Evolutionary conservation across 177 flowering plant genomes (phyloP), one percentile per base, ranked within the genome.

Genomic region (Vitis hybrid): DNA sequence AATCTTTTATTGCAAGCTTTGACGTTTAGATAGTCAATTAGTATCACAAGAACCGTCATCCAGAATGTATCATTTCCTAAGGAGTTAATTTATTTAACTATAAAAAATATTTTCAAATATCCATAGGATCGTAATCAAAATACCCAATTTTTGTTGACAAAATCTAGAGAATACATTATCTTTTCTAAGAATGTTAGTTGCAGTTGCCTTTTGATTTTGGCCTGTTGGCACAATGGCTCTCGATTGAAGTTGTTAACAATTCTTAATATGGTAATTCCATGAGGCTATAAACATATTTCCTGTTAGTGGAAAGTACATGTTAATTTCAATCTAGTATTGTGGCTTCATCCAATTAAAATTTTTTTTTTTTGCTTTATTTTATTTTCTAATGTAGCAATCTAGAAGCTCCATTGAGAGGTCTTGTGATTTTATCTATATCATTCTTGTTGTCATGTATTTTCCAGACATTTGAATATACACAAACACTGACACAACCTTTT

Each of bases 281-380:
- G 4, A 27, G 15, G 4, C 27, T 54, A 27, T 30, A 52, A 51
- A 2, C 40, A 52, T 8, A 48, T 52, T n/a, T 66, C 13, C 15
- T 14, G 4, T 9, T 21, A 16, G 21, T 64, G 35, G 7, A 8
- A 35, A 24, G 60, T 40, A n/a, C 6, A 55, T 66, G 61, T 7
- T 64, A 13, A 11, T 51, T 64, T 50, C 35, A 64, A 64, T 18
- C 5, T 64, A 18, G 35, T 52, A 49, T 66, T 24, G 58, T 35
- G 24, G 30, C 13, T 60, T 60, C 62, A 60, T 27, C 6, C 4
- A 55, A 27, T 40, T 40, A 0, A 24, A 24, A 0, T 24, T 24
- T 24, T 40, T 6, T 40, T 6, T 4, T 40, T 40, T 40, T 40
- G 46, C 8, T 40, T 7, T 40, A 6, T 40, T 40, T 40, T 40